Base-by-base conservation (phyloP, 768 basidiomycete genomes). In the Daedaleopsis sinensis region DNA sequence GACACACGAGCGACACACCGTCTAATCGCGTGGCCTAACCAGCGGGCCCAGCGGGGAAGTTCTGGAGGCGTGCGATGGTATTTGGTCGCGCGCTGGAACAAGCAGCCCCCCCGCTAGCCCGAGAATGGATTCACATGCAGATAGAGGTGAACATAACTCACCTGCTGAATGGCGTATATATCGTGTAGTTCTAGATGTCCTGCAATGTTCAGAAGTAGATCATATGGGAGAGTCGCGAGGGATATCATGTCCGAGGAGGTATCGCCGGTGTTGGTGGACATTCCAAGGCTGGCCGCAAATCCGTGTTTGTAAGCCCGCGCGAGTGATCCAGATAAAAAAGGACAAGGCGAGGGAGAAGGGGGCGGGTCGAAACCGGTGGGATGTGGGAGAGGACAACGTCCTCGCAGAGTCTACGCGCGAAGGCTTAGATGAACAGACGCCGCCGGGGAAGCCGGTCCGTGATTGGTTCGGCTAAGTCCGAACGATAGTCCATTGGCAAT, bases 181-280 rank as follows among this genome's bases (percentile, higher is more conserved):
- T 90, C 89, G 49, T 73, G 74, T 66, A 87, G 74, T 64, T 86
- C 79, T 36, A 90, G 80, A 73, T 84, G 83, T 46, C 79, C 80
- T 5, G 86, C 82, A 71, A 91, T 83, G 75, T 87, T 86, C 58
- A 90, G 80, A 47, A 91, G 71, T 19, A 90, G 76, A 76, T 91
- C 89, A 72, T 89, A 89, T 0, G 89, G 89, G 19, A 91, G 76
- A 5, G 75, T 77, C 61, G 72, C 70, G 53, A 82, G 69, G 13
- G 74, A 73, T 68, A 76, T 63, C 54, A 59, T 65, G 15, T 67
- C 66, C 53, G 74, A 58, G n/a, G 56, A 52, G 48, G 59, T 60
- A 48, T 63, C 62, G 61, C 21, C 52, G 35, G 52, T 51, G 47
- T 58, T 56, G 57, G 47, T 49, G 57, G 61, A 58, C 61, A 62